These are phyloP conservation scores for Mucor circinelloides DNA, from an alignment of 371 early-diverging fungal genomes.

Conservation along the genomic window DNA sequence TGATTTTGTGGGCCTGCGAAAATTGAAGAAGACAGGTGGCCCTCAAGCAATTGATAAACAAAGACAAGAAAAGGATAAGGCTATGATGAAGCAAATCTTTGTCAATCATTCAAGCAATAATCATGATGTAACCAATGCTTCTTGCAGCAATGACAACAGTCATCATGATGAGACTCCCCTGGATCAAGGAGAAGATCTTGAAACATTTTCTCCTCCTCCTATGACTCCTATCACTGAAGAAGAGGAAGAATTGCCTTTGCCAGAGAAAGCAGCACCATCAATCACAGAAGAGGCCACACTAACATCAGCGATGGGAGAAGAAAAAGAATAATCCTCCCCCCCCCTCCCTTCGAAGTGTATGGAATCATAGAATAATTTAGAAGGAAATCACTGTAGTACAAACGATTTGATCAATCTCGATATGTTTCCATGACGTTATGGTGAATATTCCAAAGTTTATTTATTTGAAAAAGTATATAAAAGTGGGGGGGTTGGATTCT, in stretches of 20 bases:
- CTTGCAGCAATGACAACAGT: not conserved
- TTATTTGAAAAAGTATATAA: not conserved
- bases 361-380: not conserved
- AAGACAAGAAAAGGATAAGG: constrained; percentile 62
- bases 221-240: not conserved
- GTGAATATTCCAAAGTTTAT: constrained; percentile 1
- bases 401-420: not conserved
- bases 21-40: constrained; percentile 73
- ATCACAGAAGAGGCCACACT: not conserved
- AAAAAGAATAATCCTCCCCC: not conserved
- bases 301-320: not conserved
- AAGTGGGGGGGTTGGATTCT: not conserved
- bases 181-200: not conserved
- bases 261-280: not conserved
- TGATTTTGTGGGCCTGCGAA: constrained; percentile 63
- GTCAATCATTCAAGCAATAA: not conserved
- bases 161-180: not conserved
- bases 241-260: not conserved
- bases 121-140: not conserved
- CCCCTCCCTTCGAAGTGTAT: not conserved
- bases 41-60: constrained; percentile 68
- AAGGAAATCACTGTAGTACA: not conserved
- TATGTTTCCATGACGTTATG: not conserved
- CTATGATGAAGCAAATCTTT: constrained; percentile 64
- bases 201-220: not conserved